Conservation (phyloP, 306 rosid species). For the Ochetophila trinervis region DNA sequence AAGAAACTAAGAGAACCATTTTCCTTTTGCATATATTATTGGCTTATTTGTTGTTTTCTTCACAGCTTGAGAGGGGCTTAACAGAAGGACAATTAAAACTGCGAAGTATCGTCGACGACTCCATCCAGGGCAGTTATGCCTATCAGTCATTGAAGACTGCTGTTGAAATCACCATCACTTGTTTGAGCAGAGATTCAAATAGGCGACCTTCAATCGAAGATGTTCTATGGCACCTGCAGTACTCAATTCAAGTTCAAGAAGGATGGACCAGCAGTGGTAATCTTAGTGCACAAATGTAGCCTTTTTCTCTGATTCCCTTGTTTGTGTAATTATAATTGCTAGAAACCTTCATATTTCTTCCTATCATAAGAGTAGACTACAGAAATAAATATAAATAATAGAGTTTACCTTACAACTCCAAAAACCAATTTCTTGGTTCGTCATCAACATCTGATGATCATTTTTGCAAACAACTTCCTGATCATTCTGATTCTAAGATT, state of each 20-base stretch:
- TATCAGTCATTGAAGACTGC: constrained; percentile 69
- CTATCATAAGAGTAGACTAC: not conserved
- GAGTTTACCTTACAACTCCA: not conserved
- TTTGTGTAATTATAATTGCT: not conserved
- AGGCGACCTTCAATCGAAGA: constrained; percentile 89
- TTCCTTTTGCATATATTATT: not conserved
- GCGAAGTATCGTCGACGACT: constrained; percentile 37
- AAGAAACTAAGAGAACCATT: not conserved
- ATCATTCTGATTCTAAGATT: too few species aligned
- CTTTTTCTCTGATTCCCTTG: not conserved
- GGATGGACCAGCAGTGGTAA: constrained; percentile 86
- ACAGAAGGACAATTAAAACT: constrained; percentile 45
- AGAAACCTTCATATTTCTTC: not conserved
- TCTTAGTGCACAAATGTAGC: constrained; percentile 40
- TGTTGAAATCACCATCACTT: constrained; percentile 57
- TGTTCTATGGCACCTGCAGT: constrained; percentile 85
- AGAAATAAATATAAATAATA: constrained; percentile 30
- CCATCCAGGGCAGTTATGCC: constrained; percentile 52
- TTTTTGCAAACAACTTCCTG: too few species aligned
- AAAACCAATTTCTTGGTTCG: too few species aligned
- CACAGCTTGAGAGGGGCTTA: constrained; percentile 62
- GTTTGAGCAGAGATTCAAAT: constrained; percentile 55
- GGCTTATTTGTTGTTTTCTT: not conserved
- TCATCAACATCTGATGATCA: too few species aligned
- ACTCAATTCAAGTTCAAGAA: constrained; percentile 88